phyloP scores from a whole-genome alignment of 106 monocot species.

The Chionographis japonica region DNA sequence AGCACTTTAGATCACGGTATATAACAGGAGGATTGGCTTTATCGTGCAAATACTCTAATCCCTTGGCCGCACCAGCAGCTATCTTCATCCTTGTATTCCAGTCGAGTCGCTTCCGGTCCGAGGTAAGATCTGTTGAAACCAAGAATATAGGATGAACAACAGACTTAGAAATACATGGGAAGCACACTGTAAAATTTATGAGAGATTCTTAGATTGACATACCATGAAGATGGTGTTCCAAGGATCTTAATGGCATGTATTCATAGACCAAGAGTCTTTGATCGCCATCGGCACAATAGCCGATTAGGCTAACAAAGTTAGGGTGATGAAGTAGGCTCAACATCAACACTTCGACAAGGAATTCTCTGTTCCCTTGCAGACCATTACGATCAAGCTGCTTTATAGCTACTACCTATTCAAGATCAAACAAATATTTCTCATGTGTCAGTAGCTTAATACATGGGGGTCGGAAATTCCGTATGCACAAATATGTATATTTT shows the following conservation, averaged over 20 bases:
- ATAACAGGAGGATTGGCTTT: conserved; percentile 41
- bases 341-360: conserved; percentile 47
- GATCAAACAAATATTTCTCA: background rate
- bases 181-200: background rate
- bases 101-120: conserved; percentile 33
- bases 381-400: conserved; percentile 41
- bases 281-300: conserved; percentile 37
- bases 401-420: conserved; percentile 38
- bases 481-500: too few species aligned
- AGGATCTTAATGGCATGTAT: conserved; percentile 43
- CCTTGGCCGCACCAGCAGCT: conserved; percentile 40
- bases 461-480: too few species aligned
- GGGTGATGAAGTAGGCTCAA: conserved; percentile 38
- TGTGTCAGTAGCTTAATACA: background rate
- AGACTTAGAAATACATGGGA: background rate
- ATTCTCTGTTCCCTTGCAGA: conserved; percentile 39
- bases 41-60: conserved; percentile 39
- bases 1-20: conserved; percentile 40
- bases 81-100: conserved; percentile 54
- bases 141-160: background rate
- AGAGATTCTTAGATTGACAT: background rate
- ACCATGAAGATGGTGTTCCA: conserved; percentile 49
- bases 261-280: conserved; percentile 51
- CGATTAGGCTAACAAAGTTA: conserved; percentile 41
- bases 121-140: conserved; percentile 26